A percentile compares a stretch with the other conserved stretches of the same genome.
phyloP scores from a whole-genome alignment of 176 grass and related monocot genomes.

The Musa acuminata region DNA sequence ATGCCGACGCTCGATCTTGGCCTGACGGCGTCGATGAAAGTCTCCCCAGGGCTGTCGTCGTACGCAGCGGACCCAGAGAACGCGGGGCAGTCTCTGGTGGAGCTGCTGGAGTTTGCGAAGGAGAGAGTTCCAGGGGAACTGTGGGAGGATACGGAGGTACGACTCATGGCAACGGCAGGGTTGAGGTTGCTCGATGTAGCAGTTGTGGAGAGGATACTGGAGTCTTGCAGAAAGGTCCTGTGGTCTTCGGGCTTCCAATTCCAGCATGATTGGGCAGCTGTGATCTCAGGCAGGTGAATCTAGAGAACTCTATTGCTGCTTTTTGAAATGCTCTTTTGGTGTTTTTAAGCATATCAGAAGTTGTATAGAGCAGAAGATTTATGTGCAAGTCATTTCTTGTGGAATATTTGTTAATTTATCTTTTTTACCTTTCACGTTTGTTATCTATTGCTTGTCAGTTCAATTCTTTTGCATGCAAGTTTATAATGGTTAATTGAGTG shows the following conservation, averaged over 20 bases:
- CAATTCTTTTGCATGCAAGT: neutral
- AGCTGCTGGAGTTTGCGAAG: slow-evolving; percentile 50
- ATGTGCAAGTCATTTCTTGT: too few relatives aligned
- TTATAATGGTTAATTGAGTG: neutral
- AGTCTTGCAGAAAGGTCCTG: slow-evolving; percentile 54
- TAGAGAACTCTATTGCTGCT: neutral
- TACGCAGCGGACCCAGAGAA: slow-evolving; percentile 33
- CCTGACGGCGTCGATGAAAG: slow-evolving; percentile 53
- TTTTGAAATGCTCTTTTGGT: neutral
- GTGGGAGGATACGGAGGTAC: slow-evolving; percentile 39
- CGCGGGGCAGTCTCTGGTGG: slow-evolving; percentile 41
- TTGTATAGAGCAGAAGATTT: neutral
- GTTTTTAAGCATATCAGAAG: neutral
- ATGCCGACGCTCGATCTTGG: slow-evolving; percentile 49
- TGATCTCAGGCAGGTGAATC: slow-evolving; percentile 48
- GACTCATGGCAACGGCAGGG: slow-evolving; percentile 84
- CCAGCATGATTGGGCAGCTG: slow-evolving; percentile 61
- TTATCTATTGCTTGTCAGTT: too few relatives aligned
- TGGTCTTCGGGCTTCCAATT: slow-evolving; percentile 55
- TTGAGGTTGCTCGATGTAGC: slow-evolving; percentile 43
- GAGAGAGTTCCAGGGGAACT: slow-evolving; percentile 26
- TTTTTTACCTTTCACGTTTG: too few relatives aligned
- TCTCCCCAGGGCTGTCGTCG: slow-evolving; percentile 63
- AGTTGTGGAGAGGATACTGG: slow-evolving; percentile 47
- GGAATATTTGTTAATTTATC: too few relatives aligned